Evolutionary conservation across 768 basidiomycete species (phyloP), one percentile per base, ranked within the genome.

Genomic region (Boletus patriciae): DNA sequence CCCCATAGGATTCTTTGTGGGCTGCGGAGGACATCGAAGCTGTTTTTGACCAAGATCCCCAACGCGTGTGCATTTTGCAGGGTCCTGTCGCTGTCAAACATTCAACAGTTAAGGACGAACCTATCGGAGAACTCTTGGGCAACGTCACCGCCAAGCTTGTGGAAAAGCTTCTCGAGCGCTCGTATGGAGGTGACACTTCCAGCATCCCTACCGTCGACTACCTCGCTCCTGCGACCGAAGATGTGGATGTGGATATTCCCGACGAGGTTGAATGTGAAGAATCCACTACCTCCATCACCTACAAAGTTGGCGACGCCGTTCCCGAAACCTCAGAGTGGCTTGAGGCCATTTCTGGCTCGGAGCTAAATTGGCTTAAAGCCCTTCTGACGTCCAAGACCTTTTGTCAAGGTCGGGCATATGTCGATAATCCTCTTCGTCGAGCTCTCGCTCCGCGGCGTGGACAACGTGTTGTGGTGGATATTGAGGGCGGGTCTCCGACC

Each of bases 11-110:
- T 72, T 98, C 96, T 8, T 84, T 98, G 12, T 98, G 96, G 95
- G 90, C 91, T 40, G 91, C 94, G 3, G 96, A 98, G 73, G 97
- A 99, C 71, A 94, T 98, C 61, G 97, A 98, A 59, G 96, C 95
- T 15, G 94, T 99, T 41, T 97, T 98, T 68, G 97, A 98, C 75
- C 94, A 96, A 76, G 97, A 98, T 73, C 96, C 96, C 25, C 92
- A 99, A 73, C 89, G 97, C 59, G 95, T 98, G 27, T 96, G 94
- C 68, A 96, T 99, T 64, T 84, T 99, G 50, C 94, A 97, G 75
- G 97, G 97, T 21, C 97, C 97, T 15, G 89, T 99, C 48, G 94
- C 97, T 1, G 93, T 85, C 59, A 94, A 91, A 73, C 86, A 93
- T 73, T 86, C 92, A 10, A 85, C 78, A 41, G 77, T 85, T 66